Evolutionary conservation across 2,329 filamentous ascomycete genomes (phyloP).

Genomic region (Trichoderma afroharzianum): DNA sequence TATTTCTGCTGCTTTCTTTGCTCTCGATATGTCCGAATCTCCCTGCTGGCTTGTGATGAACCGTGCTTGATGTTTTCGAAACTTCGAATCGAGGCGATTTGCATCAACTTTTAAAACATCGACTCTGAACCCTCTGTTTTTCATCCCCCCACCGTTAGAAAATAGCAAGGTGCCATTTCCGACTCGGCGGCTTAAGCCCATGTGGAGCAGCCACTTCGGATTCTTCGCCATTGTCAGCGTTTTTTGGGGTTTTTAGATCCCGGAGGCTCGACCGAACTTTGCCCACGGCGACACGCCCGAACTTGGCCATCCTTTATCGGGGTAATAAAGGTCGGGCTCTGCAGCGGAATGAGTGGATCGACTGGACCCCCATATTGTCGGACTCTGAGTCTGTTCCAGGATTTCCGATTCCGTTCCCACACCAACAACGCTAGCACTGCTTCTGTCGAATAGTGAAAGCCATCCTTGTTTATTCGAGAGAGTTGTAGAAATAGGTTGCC

Average conservation of each 20-base stretch:
- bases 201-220: conserved; percentile 8
- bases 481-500: neutral
- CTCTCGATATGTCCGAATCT: neutral
- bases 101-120: neutral
- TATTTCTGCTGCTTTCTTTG: neutral
- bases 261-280: neutral
- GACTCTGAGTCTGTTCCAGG: neutral
- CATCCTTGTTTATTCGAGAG: neutral
- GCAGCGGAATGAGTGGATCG: conserved; percentile 7
- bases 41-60: neutral
- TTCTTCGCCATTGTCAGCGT: neutral
- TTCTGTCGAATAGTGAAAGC: neutral
- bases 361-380: neutral
- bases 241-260: neutral
- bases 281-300: neutral
- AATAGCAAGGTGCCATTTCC: neutral
- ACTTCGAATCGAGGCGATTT: neutral
- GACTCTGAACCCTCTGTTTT: neutral
- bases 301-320: conserved; percentile 12
- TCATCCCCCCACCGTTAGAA: neutral
- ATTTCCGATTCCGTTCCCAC: neutral
- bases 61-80: too few relatives aligned
- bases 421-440: neutral
- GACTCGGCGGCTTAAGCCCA: neutral
- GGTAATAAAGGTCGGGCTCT: conserved; percentile 13